Percentiles rank a stretch among this genome's conserved stretches.
Conservation (phyloP, 495 filamentous ascomycete genomes). For the Astrothelium macrocarpum region DNA sequence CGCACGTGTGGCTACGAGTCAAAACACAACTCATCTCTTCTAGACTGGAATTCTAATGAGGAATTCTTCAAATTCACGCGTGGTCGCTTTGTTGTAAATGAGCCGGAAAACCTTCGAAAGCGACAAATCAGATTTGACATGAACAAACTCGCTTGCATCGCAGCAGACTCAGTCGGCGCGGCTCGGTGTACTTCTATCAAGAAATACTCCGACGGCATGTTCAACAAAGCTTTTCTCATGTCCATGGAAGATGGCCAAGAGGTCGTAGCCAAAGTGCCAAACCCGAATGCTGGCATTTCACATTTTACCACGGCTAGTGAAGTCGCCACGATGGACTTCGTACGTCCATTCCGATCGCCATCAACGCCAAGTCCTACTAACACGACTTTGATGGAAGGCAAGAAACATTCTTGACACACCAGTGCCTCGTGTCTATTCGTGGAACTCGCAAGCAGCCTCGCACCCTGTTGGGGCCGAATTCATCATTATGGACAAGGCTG, state of each 20-base stretch:
- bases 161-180: not conserved
- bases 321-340: slow-evolving; percentile 6
- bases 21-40: too few species aligned
- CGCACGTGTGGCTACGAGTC: too few species aligned
- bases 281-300: slow-evolving; percentile 12
- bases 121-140: not conserved
- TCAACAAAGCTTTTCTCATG: slow-evolving; percentile 14
- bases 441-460: not conserved
- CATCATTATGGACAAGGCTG: not conserved
- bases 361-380: too few species aligned
- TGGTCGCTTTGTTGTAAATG: not conserved
- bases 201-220: slow-evolving; percentile 11
- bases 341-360: not conserved
- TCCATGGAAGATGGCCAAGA: slow-evolving; percentile 14
- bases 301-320: slow-evolving; percentile 12
- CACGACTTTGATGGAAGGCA: too few species aligned
- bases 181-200: not conserved
- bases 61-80: not conserved
- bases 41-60: slow-evolving; percentile 23
- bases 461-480: not conserved
- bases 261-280: slow-evolving; percentile 14
- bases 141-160: not conserved
- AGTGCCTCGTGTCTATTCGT: not conserved
- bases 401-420: not conserved
- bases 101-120: not conserved